phyloP scores from a whole-genome alignment of 2,329 filamentous ascomycete genomes.

The Bipolaris oryzae region DNA sequence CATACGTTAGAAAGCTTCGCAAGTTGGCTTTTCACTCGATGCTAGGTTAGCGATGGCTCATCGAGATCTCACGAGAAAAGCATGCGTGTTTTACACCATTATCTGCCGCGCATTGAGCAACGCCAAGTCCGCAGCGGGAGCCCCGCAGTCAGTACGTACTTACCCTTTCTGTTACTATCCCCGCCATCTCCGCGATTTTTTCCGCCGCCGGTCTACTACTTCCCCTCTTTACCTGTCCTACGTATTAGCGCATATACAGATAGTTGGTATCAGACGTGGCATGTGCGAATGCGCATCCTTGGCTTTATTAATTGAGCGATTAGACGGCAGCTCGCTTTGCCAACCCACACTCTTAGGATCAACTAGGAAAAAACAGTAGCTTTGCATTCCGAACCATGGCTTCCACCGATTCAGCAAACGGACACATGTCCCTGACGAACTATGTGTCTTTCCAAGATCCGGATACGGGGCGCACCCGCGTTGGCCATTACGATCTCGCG shows the following conservation, averaged over 20 bases:
- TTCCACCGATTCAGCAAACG: background rate
- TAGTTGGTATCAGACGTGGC: background rate
- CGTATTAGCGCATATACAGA: background rate
- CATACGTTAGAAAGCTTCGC: no score
- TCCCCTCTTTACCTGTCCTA: background rate
- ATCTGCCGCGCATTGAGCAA: background rate
- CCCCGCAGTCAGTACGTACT: background rate
- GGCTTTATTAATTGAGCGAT: background rate
- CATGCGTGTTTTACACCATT: no score
- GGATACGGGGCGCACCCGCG: background rate
- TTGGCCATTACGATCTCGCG: background rate
- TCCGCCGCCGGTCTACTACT: background rate
- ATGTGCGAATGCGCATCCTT: background rate
- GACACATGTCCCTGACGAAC: background rate
- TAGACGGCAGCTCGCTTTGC: background rate
- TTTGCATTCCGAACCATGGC: background rate
- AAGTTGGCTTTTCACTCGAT: no score
- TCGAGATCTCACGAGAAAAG: no score
- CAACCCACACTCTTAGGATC: background rate
- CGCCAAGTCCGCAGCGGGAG: background rate
- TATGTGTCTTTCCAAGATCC: background rate
- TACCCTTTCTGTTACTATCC: background rate
- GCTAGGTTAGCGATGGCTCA: no score
- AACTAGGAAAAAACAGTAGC: background rate
- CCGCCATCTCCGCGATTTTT: background rate